A percentile compares a stretch with the other conserved stretches of the same genome.
Conservation (phyloP, 2,329 filamentous ascomycete genomes). For the Biscogniauxia sp. region DNA sequence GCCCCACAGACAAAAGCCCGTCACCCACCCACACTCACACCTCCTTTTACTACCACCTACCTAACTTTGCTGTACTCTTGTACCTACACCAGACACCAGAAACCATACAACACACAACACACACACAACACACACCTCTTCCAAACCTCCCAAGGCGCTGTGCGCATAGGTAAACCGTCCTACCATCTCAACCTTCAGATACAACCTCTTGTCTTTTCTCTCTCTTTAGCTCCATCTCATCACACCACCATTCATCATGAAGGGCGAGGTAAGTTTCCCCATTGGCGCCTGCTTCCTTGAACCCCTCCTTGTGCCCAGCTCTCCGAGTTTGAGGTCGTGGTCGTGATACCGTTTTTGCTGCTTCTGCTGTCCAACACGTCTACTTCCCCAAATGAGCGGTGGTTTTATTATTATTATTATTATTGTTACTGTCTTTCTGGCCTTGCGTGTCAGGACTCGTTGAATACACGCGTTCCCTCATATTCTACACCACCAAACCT, state of each 20-base stretch:
- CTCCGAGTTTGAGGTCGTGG: constrained; percentile 3
- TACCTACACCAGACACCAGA: too few species aligned
- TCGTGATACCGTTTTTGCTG: neutral
- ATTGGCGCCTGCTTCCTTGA: neutral
- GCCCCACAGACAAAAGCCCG: constrained; percentile 14
- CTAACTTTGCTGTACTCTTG: too few species aligned
- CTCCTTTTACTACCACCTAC: constrained; percentile 23
- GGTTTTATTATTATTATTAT: neutral
- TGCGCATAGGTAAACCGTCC: constrained; percentile 18
- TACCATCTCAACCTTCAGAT: constrained; percentile 9
- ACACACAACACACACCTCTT: constrained; percentile 5
- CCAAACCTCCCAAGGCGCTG: constrained; percentile 24
- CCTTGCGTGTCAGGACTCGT: too few species aligned
- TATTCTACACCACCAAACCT: neutral
- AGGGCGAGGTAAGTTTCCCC: constrained; percentile 51
- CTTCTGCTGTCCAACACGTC: neutral
- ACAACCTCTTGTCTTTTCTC: neutral
- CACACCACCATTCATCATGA: constrained; percentile 42
- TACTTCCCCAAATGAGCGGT: neutral
- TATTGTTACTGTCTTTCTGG: neutral
- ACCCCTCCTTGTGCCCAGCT: neutral
- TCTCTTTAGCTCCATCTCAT: constrained; percentile 7
- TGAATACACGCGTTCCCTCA: neutral
- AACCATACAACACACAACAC: neutral
- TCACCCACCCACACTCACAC: constrained; percentile 20